Base-by-base conservation (phyloP, 1,284 basidiomycete genomes). In the Cutaneotrichosporon cyanovorans region DNA sequence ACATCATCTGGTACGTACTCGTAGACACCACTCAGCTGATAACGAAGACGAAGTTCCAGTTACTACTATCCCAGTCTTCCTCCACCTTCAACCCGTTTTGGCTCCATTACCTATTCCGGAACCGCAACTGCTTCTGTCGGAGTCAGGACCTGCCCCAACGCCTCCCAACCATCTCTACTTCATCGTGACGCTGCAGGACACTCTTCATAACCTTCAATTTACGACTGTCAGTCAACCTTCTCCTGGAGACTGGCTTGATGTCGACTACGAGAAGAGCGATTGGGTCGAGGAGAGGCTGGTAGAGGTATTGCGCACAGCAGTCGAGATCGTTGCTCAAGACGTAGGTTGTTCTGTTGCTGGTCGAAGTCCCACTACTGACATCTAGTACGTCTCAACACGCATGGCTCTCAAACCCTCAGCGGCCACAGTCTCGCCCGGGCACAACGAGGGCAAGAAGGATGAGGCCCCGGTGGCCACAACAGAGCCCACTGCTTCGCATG, bases 271-370 rank as follows among this genome's bases (percentile, higher is more conserved):
- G 52, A 62, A 68, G 48, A 86, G 88, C 64, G 87, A 92, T 42
- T 96, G 92, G 92, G 89, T 95, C 5, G 92, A 96, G 71, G 89
- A 95, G 65, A 71, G 85, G 20, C 79, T 93, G 48, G 90, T 90
- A 2, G 91, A 93, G 60, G 78, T 82, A 0, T 73, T 96, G 50
- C 75, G 85, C 48, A 76, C 87, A 5, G 84, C 83, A 6, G 79
- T 90, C 19, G 89, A 92, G 70, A 80, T 88, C 18, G 72, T 91
- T 49, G 88, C 87, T 0, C 89, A 93, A 67, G 87, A 92, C 48
- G 69, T 71, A 42, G 60, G 69, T n/a, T n/a, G n/a, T n/a, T n/a
- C n/a, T n/a, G n/a, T n/a, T n/a, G n/a, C n/a, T n/a, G n/a, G n/a
- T n/a, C n/a, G n/a, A n/a, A n/a, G n/a, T n/a, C n/a, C n/a, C n/a